phyloP scores from a whole-genome alignment of 2,329 filamentous ascomycete species.

The Claviceps sp. region DNA sequence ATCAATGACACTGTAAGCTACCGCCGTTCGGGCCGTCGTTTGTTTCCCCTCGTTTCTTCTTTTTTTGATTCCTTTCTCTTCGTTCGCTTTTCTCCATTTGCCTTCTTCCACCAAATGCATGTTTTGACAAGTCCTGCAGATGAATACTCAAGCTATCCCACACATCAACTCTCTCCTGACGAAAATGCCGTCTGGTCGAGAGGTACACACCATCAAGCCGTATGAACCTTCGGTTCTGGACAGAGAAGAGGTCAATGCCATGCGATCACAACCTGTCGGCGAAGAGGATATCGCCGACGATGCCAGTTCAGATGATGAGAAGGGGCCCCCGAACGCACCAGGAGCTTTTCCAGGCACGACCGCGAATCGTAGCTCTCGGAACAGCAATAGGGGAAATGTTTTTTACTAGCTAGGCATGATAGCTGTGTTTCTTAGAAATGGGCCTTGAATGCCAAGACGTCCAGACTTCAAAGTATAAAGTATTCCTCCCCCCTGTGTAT shows the following conservation, averaged over 20 bases:
- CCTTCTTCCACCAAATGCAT: background rate
- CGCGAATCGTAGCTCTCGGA: constrained; percentile 21
- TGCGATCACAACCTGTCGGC: constrained; percentile 30
- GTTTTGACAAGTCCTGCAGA: constrained; percentile 29
- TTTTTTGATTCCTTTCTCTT: background rate
- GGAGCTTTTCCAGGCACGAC: constrained; percentile 38
- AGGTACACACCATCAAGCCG: constrained; percentile 61
- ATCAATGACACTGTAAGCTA: constrained; percentile 74
- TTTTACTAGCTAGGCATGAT: constrained; percentile 20
- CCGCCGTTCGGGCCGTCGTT: background rate
- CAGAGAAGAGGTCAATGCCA: constrained; percentile 46
- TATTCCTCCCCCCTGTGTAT: background rate
- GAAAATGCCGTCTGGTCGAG: constrained; percentile 75
- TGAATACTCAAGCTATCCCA: constrained; percentile 69
- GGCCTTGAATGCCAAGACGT: background rate
- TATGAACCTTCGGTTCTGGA: constrained; percentile 56
- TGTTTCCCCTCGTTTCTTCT: background rate
- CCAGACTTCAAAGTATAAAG: background rate
- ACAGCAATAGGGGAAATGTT: constrained; percentile 19
- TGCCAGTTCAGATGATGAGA: constrained; percentile 26
- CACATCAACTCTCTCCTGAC: constrained; percentile 57
- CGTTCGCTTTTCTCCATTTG: background rate
- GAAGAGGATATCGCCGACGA: constrained; percentile 21
- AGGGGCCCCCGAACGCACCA: constrained; percentile 17
- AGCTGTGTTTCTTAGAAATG: background rate